These are phyloP conservation scores for Aspergillus sclerotiicarbonarius DNA, from an alignment of 495 filamentous ascomycete genomes.

Conservation along the genomic window DNA sequence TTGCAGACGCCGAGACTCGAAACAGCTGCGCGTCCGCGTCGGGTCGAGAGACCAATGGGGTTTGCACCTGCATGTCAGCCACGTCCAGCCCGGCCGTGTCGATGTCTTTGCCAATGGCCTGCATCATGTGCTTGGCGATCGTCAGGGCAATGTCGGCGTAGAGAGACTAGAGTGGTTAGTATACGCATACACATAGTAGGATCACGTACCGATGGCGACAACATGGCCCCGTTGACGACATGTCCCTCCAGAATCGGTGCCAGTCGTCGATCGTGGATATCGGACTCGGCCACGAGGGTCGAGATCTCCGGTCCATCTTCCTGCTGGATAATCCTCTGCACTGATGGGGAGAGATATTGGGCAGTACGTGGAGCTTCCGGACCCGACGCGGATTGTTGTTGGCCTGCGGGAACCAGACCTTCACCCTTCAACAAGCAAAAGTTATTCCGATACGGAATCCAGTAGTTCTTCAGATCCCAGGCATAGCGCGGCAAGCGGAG, in stretches of 20 bases:
- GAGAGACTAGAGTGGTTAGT: slow-evolving; percentile 4
- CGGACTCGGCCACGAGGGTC: slow-evolving; percentile 23
- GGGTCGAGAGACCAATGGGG: slow-evolving; percentile 55
- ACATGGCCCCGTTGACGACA: slow-evolving; percentile 31
- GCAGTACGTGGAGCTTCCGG: not conserved
- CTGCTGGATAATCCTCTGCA: slow-evolving; percentile 14
- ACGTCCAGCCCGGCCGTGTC: slow-evolving; percentile 44
- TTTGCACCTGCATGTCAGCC: slow-evolving; percentile 59
- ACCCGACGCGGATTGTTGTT: too few species aligned
- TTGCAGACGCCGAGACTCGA: slow-evolving; percentile 37
- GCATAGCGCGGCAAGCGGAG: slow-evolving; percentile 8
- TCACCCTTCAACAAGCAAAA: slow-evolving; percentile 19
- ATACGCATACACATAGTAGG: not conserved
- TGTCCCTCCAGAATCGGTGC: slow-evolving; percentile 25
- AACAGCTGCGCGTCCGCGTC: slow-evolving; percentile 40
- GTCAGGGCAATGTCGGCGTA: slow-evolving; percentile 14
- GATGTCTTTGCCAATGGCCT: not conserved
- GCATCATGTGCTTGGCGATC: slow-evolving; percentile 4
- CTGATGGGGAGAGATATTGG: slow-evolving; percentile 1
- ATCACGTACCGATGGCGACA: slow-evolving; percentile 28
- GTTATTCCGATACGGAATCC: slow-evolving; percentile 27
- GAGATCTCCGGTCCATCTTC: not conserved
- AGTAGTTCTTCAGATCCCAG: slow-evolving; percentile 36
- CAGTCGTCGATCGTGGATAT: slow-evolving; percentile 3
- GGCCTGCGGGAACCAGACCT: not conserved